A percentile compares a stretch with the other conserved stretches of the same genome.
phyloP scores from a whole-genome alignment of 179 eudicot species.

The Camellia oleifera region DNA sequence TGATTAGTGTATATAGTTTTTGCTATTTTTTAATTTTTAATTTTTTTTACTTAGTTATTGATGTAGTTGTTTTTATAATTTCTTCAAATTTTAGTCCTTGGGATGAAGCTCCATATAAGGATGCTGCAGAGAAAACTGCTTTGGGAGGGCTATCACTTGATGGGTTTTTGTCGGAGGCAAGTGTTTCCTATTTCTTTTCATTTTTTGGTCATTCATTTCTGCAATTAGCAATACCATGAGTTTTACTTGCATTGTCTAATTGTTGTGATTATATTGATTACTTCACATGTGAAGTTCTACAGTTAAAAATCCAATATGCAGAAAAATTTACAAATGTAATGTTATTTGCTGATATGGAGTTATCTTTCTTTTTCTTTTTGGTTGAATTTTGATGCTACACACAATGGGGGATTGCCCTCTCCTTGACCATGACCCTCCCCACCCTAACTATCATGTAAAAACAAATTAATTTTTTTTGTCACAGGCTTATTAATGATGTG shows the following conservation, averaged over 20 bases:
- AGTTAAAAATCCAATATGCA: neutral
- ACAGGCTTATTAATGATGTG: neutral
- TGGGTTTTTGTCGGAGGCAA: slow-evolving; percentile 81
- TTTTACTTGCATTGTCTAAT: neutral
- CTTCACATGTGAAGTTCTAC: neutral
- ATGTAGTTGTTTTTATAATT: slow-evolving; percentile 5
- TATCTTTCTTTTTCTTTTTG: too few species aligned
- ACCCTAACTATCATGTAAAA: neutral
- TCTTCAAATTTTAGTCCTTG: slow-evolving; percentile 62
- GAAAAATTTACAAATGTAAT: too few species aligned
- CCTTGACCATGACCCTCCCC: neutral
- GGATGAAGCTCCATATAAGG: slow-evolving; percentile 76
- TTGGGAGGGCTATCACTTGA: slow-evolving; percentile 69
- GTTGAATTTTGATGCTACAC: neutral
- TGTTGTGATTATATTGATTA: neutral
- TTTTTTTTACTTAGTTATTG: neutral
- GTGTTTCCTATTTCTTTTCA: slow-evolving; percentile 2
- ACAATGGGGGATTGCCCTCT: neutral
- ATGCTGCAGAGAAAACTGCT: slow-evolving; percentile 76
- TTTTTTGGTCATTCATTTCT: neutral
- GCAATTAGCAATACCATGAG: neutral
- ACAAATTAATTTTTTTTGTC: too few species aligned
- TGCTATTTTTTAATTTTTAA: neutral
- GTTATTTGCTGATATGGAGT: neutral
- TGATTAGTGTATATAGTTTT: neutral